Conservation (phyloP, 805 yeast genomes). For the Ogataea methanolica region DNA sequence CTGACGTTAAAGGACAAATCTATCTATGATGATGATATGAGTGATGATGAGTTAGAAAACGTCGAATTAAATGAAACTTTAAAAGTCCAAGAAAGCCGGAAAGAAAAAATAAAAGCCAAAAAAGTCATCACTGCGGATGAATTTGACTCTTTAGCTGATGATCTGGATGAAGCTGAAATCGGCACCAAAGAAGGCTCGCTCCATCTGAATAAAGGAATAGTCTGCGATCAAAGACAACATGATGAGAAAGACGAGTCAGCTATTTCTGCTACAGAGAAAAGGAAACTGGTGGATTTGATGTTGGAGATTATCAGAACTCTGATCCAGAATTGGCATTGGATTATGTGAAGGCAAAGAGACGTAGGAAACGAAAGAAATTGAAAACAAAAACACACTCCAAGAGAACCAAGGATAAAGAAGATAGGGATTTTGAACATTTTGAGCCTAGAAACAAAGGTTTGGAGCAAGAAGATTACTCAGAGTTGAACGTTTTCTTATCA, state of each 20-base stretch:
- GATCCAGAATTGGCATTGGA: conserved; percentile 4
- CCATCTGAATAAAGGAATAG: conserved; percentile 21
- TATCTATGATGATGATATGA: conserved; percentile 33
- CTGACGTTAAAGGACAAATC: conserved; percentile 55
- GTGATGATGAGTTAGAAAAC: conserved; percentile 39
- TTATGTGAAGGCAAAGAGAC: conserved; percentile 11
- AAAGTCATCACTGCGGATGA: conserved; percentile 28
- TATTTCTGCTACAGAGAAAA: not conserved
- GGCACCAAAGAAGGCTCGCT: conserved; percentile 17
- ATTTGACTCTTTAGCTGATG: conserved; percentile 3
- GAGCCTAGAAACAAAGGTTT: conserved; percentile 24
- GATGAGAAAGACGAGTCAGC: not conserved
- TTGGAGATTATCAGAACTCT: conserved; percentile 12
- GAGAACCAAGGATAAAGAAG: conserved; percentile 17
- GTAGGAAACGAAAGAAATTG: conserved; percentile 19
- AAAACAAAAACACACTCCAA: conserved; percentile 9
- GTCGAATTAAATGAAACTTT: conserved; percentile 13
- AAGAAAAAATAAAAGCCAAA: conserved; percentile 11
- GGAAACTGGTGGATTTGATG: conserved; percentile 14
- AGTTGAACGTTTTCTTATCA: conserved; percentile 26
- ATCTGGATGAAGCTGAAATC: conserved; percentile 23
- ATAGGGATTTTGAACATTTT: conserved; percentile 22
- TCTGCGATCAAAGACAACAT: not conserved
- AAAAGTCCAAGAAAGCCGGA: conserved; percentile 17
- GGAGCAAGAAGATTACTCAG: conserved; percentile 22